Base-by-base conservation (phyloP, 441 rosid species). In the Erodium texanum region DNA sequence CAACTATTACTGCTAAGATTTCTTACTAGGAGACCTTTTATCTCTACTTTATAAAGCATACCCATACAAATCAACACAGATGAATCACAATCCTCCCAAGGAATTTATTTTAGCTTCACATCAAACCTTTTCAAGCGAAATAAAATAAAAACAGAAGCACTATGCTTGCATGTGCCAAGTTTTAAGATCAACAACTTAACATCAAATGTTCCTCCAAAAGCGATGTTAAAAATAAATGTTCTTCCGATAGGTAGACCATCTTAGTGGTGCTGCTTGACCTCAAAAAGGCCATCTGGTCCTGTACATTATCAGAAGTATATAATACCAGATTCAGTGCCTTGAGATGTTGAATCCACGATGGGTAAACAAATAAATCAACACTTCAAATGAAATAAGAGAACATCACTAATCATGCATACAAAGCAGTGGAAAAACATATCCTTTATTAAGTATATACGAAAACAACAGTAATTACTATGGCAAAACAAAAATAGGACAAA, bases 221-320 rank as follows among this genome's bases (percentile, higher is more conserved):
- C 8, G 59, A 19, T 1, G 59, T n/a, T n/a, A n/a, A n/a, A n/a
- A n/a, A n/a, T n/a, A n/a, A n/a, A n/a, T n/a, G n/a, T n/a, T n/a
- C n/a, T n/a, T n/a, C n/a, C n/a, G n/a, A n/a, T n/a, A n/a, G n/a
- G n/a, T n/a, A n/a, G n/a, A n/a, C 48, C 34, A 29, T 29, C 79
- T 61, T 80, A 88, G 76, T 88, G 96, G 77, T 89, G 87, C 82
- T 89, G 87, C 82, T 87, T 83, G 18, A 0, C 50, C 79, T 91
- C 97, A 48, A 93, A 89, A 45, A 93, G 87, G 70, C 99, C 97
- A 80, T 93, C 87, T 0, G 99, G 99, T 75, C 99, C 99, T 93
- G 93, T 66, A 69, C 62, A 76, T 15, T 70, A 72, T 15, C 66
- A 67, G 0, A 20, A 54, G 38, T 34, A 70, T 45, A 71, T 24